A percentile compares a stretch with the other conserved stretches of the same genome.
phyloP scores from a whole-genome alignment of 2,329 filamentous ascomycete genomes.

The Meredithiella fracta region DNA sequence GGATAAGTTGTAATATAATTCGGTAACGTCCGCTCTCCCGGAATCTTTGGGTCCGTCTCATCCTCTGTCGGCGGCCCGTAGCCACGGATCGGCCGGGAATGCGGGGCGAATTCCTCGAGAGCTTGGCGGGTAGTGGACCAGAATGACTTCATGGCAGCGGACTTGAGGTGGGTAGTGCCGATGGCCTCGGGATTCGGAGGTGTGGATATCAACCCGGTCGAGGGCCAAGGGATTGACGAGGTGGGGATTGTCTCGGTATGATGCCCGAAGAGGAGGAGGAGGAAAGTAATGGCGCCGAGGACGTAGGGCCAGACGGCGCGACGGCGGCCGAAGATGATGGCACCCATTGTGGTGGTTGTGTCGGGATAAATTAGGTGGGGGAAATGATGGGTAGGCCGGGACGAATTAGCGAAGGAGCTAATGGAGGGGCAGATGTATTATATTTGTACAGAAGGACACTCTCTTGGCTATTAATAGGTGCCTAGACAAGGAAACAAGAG shows the following conservation, averaged over 20 bases:
- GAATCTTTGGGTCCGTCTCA: conserved; percentile 5
- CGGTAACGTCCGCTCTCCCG: conserved; percentile 4
- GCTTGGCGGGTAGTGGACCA: conserved; percentile 4
- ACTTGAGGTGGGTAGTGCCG: conserved; percentile 8
- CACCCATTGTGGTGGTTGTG: neutral
- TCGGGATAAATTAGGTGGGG: neutral
- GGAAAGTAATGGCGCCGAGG: neutral
- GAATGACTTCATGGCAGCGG: conserved; percentile 5
- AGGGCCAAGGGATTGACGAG: conserved; percentile 1
- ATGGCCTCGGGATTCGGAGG: neutral
- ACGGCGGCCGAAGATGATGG: conserved; percentile 11
- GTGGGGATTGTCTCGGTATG: conserved; percentile 7
- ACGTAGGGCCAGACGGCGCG: conserved; percentile 10
- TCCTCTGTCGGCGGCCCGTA: conserved; percentile 10
- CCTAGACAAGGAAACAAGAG: no score
- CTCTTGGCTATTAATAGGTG: no score
- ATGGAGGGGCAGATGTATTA: no score
- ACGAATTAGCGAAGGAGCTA: neutral
- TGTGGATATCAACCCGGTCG: neutral
- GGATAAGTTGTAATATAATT: conserved; percentile 7
- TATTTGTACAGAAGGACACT: no score
- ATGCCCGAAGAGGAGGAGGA: conserved; percentile 8
- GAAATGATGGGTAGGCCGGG: neutral
- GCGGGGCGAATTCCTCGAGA: conserved; percentile 2
- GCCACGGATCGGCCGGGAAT: neutral